Percentiles rank a stretch among this genome's conserved stretches.
Evolutionary conservation across 208 protist species (phyloP).

Genomic region (Polymyxa betae): DNA sequence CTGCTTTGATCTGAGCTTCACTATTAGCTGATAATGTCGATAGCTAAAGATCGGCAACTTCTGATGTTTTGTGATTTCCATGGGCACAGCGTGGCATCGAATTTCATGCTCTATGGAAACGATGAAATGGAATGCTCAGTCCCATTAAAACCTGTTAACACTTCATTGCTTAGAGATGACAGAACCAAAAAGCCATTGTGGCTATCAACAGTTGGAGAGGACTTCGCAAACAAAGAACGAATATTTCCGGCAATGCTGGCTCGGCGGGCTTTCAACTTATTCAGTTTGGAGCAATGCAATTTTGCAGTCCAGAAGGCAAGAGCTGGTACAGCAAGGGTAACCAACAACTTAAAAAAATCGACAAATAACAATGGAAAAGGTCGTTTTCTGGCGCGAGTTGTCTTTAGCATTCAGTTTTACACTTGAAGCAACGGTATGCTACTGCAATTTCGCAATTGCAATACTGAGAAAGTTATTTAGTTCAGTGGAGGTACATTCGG

Average conservation of each 20-base stretch:
- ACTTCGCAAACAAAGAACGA: constrained; percentile 25
- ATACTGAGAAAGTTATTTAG: background rate
- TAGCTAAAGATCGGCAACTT: constrained; percentile 78
- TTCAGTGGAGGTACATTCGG: constrained; percentile 28
- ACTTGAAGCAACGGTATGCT: constrained; percentile 76
- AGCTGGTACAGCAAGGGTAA: constrained; percentile 81
- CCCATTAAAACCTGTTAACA: background rate
- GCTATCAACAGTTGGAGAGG: constrained; percentile 29
- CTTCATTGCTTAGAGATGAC: too few relatives aligned
- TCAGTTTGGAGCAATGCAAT: constrained; percentile 77
- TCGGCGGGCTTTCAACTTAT: constrained; percentile 70
- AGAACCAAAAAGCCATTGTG: background rate
- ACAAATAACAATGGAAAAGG: background rate
- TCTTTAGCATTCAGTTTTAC: constrained; percentile 88
- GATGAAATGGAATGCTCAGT: background rate
- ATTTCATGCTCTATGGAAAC: constrained; percentile 93
- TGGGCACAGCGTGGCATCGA: constrained; percentile 88
- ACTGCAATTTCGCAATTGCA: background rate
- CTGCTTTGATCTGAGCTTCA: background rate
- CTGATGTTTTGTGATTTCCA: constrained; percentile 89
- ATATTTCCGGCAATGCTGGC: constrained; percentile 36
- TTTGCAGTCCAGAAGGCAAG: constrained; percentile 86
- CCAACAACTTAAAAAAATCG: background rate
- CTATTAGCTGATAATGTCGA: constrained; percentile 81
- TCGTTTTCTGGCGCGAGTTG: constrained; percentile 83